Percentiles rank a stretch among this genome's conserved stretches.
Conservation (phyloP, 768 basidiomycete species). For the Suillus occidentalis region DNA sequence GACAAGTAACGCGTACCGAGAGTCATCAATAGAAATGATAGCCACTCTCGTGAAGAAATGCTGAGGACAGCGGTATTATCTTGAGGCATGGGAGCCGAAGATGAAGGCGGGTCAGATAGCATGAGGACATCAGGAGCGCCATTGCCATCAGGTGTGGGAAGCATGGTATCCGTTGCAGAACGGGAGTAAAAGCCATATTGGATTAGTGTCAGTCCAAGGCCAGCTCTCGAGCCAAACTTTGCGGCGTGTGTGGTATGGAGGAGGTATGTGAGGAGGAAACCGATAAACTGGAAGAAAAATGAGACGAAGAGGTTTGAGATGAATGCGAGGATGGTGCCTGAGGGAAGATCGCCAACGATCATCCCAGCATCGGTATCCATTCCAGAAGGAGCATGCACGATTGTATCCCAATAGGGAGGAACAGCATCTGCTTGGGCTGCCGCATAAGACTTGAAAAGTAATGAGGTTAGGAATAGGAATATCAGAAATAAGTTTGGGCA, state of each 20-base stretch:
- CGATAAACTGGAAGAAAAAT: slow-evolving; percentile 96
- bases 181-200: slow-evolving; percentile 86
- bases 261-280: slow-evolving; percentile 89
- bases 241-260: slow-evolving; percentile 91
- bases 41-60: slow-evolving; percentile 74
- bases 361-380: slow-evolving; percentile 57
- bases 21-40: slow-evolving; percentile 91
- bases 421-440: slow-evolving; percentile 87
- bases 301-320: slow-evolving; percentile 79
- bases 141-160: slow-evolving; percentile 19
- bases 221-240: slow-evolving; percentile 90
- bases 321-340: slow-evolving; percentile 77
- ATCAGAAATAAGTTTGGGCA: slow-evolving; percentile 32
- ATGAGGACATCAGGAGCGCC: slow-evolving; percentile 17
- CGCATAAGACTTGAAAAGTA: slow-evolving; percentile 65
- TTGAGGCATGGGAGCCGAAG: slow-evolving; percentile 15
- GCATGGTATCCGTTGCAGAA: slow-evolving; percentile 31
- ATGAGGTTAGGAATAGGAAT: slow-evolving; percentile 1
- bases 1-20: slow-evolving; percentile 46
- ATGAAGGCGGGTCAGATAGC: slow-evolving; percentile 26
- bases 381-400: slow-evolving; percentile 75
- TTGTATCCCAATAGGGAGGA: slow-evolving; percentile 97
- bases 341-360: slow-evolving; percentile 89
- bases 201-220: slow-evolving; percentile 93
- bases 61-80: slow-evolving; percentile 25